Conservation (phyloP, 73 alveolate species). For the Blepharisma japonicum region DNA sequence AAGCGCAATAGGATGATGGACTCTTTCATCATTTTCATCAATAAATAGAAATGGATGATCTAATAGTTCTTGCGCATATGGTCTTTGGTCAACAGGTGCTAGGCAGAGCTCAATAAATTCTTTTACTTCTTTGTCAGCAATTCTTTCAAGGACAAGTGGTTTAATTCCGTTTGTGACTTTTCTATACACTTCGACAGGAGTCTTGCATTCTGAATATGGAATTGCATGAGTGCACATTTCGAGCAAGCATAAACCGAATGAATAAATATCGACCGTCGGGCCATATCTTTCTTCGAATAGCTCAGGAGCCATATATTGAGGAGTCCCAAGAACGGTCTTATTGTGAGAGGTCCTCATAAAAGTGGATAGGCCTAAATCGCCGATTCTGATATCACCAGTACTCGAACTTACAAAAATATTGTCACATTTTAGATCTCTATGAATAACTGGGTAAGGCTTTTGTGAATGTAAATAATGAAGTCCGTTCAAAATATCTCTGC, state of each 20-base stretch:
- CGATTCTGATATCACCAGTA: conserved; percentile 95
- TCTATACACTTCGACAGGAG: conserved; percentile 79
- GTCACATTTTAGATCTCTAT: conserved; percentile 94
- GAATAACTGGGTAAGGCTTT: conserved; percentile 78
- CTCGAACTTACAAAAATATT: conserved; percentile 92
- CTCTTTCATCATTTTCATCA: too few relatives aligned
- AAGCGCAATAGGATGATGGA: too few relatives aligned
- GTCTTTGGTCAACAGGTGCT: conserved; percentile 63
- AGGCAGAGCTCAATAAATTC: conserved; percentile 75
- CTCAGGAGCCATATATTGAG: conserved; percentile 94
- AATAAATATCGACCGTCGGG: conserved; percentile 84
- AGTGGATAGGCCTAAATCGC: conserved; percentile 96
- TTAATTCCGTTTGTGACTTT: conserved; percentile 70
- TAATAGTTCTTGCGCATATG: conserved; percentile 57
- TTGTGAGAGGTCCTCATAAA: conserved; percentile 87
- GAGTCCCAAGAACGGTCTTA: conserved; percentile 74
- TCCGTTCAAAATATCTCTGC: conserved; percentile 89
- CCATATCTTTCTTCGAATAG: conserved; percentile 92
- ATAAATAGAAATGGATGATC: neutral
- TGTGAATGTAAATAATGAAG: conserved; percentile 80
- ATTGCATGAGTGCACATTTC: conserved; percentile 81
- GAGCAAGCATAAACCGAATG: conserved; percentile 78
- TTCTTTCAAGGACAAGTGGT: conserved; percentile 72
- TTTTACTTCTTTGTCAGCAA: conserved; percentile 69
- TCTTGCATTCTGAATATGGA: conserved; percentile 83